phyloP scores from a whole-genome alignment of 257 asterid species.

The Thymus quinquecostatus region DNA sequence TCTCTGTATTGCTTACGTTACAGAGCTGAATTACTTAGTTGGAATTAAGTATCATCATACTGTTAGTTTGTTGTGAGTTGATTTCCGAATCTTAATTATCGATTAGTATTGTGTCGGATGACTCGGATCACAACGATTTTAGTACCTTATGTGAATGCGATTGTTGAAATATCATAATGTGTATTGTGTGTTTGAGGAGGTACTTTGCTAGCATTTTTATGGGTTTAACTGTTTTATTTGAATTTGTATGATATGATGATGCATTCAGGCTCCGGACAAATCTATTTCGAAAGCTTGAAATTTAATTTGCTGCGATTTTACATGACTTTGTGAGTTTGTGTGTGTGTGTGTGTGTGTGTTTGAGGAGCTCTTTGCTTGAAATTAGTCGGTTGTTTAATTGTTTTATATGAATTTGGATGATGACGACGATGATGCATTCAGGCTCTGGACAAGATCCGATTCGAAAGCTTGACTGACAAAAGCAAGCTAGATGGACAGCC shows the following conservation, averaged over 20 bases:
- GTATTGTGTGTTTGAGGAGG: background rate
- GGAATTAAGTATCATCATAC: background rate
- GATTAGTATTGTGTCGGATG: background rate
- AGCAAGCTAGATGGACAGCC: constrained; percentile 72
- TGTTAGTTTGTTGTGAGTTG: background rate
- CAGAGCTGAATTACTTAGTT: background rate
- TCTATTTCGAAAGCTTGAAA: constrained; percentile 60
- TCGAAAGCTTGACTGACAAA: constrained; percentile 70
- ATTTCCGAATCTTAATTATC: background rate
- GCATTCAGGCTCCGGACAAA: constrained; percentile 63
- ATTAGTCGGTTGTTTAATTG: background rate
- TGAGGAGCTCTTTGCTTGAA: no score
- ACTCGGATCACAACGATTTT: background rate
- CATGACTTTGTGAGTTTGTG: no score
- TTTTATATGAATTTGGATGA: background rate
- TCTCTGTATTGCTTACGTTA: background rate
- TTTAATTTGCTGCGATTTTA: no score
- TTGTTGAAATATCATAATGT: background rate
- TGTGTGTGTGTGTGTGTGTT: no score
- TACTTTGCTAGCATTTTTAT: no score
- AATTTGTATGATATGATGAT: background rate
- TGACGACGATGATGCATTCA: constrained; percentile 14
- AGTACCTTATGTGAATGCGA: background rate
- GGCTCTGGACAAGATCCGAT: constrained; percentile 71
- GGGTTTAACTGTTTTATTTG: background rate